phyloP scores from a whole-genome alignment of 345 rosid species.

The Hibiscus tridactylites region DNA sequence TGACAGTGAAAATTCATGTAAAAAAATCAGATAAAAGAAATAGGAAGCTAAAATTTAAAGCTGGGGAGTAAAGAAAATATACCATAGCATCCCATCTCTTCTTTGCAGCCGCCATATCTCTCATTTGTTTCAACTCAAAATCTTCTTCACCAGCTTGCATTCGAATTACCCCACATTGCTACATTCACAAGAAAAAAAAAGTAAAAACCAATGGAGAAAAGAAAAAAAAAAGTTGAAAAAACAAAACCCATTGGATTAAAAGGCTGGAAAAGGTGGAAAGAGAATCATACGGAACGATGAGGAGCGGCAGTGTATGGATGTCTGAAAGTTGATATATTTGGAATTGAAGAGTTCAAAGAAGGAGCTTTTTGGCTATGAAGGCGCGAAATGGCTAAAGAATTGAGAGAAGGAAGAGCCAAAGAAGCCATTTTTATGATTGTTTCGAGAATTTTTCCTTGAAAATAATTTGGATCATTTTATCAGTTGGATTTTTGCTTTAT shows the following conservation, averaged over 20 bases:
- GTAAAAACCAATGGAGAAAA: conserved; percentile 3
- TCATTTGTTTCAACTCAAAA: conserved; percentile 73
- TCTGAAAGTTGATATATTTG: conserved; percentile 9
- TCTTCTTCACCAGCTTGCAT: conserved; percentile 67
- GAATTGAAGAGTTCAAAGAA: conserved; percentile 15
- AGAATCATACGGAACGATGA: conserved; percentile 19
- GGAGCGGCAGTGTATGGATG: conserved; percentile 4
- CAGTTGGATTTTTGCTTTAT: not conserved
- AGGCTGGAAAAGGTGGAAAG: not conserved
- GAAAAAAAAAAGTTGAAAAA: not conserved
- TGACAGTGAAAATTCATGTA: not conserved
- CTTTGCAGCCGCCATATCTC: conserved; percentile 86
- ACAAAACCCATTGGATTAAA: not conserved
- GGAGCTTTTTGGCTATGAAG: conserved; percentile 9
- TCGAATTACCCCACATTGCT: conserved; percentile 34
- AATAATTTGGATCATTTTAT: not conserved
- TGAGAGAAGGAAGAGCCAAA: conserved; percentile 33
- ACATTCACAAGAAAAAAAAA: conserved; percentile 11
- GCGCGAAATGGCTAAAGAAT: conserved; percentile 11
- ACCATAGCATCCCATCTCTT: conserved; percentile 94
- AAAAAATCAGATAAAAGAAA: not conserved
- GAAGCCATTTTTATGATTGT: conserved; percentile 26
- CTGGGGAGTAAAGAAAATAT: not conserved
- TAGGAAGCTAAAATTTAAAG: not conserved
- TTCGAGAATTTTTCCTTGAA: not conserved